Conservation (phyloP, 345 rosid genomes). For the Euclidium syriacum region DNA sequence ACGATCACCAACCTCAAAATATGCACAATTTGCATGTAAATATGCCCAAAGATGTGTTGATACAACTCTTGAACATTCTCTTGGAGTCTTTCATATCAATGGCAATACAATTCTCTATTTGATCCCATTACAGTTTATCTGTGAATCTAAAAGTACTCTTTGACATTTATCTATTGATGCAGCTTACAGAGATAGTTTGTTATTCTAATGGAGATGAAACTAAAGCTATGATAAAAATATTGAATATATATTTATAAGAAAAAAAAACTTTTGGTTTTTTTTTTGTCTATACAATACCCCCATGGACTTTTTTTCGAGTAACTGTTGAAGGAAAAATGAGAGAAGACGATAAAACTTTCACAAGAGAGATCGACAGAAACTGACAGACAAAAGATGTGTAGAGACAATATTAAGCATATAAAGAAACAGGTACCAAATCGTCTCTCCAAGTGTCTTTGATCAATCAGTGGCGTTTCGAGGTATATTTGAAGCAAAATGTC, state of each 20-base stretch:
- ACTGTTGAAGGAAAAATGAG: background rate
- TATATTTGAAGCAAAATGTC: background rate
- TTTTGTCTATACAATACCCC: conserved; percentile 32
- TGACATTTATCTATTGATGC: too few relatives aligned
- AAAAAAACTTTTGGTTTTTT: conserved; percentile 6
- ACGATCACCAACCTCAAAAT: too few relatives aligned
- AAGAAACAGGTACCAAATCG: conserved; percentile 19
- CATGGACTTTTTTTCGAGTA: background rate
- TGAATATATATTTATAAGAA: background rate
- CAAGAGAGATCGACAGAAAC: conserved; percentile 1
- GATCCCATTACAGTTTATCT: too few relatives aligned
- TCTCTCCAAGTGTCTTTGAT: conserved; percentile 15
- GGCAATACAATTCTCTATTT: too few relatives aligned
- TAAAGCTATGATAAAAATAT: too few relatives aligned
- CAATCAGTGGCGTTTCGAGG: conserved; percentile 1
- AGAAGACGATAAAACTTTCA: conserved; percentile 7
- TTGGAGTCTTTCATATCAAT: too few relatives aligned
- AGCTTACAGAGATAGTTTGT: too few relatives aligned
- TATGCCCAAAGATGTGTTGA: too few relatives aligned
- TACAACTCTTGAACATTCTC: too few relatives aligned
- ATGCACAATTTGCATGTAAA: too few relatives aligned
- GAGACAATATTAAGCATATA: background rate
- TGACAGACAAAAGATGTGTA: conserved; percentile 6
- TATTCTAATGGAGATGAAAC: too few relatives aligned
- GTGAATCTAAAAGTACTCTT: too few relatives aligned